These are phyloP conservation scores for Chaetoceros muelleri DNA, from an alignment of 108 stramenopile genomes.

Conservation along the genomic window DNA sequence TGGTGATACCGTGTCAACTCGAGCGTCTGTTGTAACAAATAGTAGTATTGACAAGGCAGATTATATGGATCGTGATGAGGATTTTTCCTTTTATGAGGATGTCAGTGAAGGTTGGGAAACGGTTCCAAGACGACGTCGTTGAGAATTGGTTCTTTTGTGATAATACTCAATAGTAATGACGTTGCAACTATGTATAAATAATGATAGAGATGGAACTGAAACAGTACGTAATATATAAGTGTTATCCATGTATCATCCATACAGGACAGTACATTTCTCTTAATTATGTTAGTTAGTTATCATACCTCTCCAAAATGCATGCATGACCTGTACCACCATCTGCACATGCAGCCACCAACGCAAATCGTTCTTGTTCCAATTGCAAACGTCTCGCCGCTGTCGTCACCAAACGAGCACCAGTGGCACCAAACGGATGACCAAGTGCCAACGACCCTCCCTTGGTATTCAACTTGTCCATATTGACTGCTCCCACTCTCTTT, in stretches of 20 bases:
- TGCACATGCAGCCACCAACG: conserved; percentile 95
- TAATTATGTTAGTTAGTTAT: conserved; percentile 24
- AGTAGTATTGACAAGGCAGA: conserved; percentile 23
- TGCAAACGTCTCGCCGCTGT: conserved; percentile 95
- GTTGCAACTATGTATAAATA: too few relatives aligned
- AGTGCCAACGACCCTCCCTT: conserved; percentile 93
- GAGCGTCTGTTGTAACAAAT: conserved; percentile 20
- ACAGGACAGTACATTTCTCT: too few relatives aligned
- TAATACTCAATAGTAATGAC: too few relatives aligned
- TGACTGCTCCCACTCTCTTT: conserved; percentile 80
- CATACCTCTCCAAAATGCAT: conserved; percentile 83
- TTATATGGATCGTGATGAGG: conserved; percentile 22
- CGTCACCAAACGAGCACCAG: conserved; percentile 85
- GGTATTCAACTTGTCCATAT: conserved; percentile 90
- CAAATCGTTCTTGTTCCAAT: conserved; percentile 87
- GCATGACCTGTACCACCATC: conserved; percentile 96
- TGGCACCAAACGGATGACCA: conserved; percentile 99
- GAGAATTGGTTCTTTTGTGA: too few relatives aligned
- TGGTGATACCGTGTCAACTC: conserved; percentile 28
- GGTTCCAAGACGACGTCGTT: too few relatives aligned
- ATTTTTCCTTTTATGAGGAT: conserved; percentile 26
- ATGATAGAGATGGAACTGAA: too few relatives aligned
- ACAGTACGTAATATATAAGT: too few relatives aligned
- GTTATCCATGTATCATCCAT: too few relatives aligned
- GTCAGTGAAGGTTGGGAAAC: conserved; percentile 12